A percentile compares a stretch with the other conserved stretches of the same genome.
Conservation (phyloP, 495 filamentous ascomycete genomes). For the Penicillium pulvis region DNA sequence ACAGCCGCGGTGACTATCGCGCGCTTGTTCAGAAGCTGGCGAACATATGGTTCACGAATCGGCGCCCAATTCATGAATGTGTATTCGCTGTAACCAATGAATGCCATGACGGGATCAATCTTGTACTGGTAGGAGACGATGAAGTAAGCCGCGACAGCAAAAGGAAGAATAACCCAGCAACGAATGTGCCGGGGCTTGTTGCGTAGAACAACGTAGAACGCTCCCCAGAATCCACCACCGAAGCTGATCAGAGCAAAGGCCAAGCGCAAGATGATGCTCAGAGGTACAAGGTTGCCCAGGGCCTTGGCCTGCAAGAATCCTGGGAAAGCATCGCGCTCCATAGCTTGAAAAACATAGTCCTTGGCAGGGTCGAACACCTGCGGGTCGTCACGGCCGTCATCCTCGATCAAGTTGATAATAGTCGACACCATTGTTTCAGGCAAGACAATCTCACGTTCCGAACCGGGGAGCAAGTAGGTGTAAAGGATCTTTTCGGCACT, state of each 20-base stretch:
- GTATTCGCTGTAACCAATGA: slow-evolving; percentile 91
- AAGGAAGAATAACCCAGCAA: slow-evolving; percentile 93
- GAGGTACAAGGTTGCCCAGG: slow-evolving; percentile 88
- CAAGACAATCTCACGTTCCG: slow-evolving; percentile 92
- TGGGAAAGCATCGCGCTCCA: slow-evolving; percentile 98
- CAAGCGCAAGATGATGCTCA: slow-evolving; percentile 79
- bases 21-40: slow-evolving; percentile 77
- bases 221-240: slow-evolving; percentile 91
- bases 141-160: slow-evolving; percentile 84
- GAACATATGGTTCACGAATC: slow-evolving; percentile 86
- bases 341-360: slow-evolving; percentile 98
- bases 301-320: slow-evolving; percentile 94
- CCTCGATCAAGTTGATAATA: slow-evolving; percentile 82
- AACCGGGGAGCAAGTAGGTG: slow-evolving; percentile 87
- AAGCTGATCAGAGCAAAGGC: slow-evolving; percentile 84
- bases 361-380: slow-evolving; percentile 97
- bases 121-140: slow-evolving; percentile 91
- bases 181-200: slow-evolving; percentile 71
- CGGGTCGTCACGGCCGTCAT: slow-evolving; percentile 87
- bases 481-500: slow-evolving; percentile 98
- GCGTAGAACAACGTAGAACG: slow-evolving; percentile 89
- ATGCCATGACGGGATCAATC: slow-evolving; percentile 86
- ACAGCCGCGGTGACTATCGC: slow-evolving; percentile 73
- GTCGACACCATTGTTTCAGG: slow-evolving; percentile 81
- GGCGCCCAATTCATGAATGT: slow-evolving; percentile 87